Base-by-base conservation (phyloP, 1,284 basidiomycete species). In the Naganishia cerealis region DNA sequence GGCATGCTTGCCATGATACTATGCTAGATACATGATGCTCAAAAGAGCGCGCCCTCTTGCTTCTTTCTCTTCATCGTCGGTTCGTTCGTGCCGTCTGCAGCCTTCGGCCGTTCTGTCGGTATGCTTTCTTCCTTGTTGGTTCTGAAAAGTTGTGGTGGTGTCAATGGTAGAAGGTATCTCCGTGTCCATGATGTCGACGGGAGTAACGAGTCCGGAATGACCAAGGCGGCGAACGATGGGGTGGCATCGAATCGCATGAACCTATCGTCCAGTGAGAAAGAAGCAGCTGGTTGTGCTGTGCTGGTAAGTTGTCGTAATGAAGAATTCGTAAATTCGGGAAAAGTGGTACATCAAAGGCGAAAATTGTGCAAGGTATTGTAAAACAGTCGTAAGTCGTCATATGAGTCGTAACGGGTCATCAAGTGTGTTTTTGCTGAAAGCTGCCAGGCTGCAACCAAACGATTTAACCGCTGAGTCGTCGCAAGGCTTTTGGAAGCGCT, bases 1-100 rank as follows among this genome's bases (percentile, higher is more conserved):
- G 36, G 39, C 46, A 24, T 21, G n/a, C 21, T 50, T 24, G 46
- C 46, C 46, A 50, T 50, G n/a, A 21, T 48, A 53, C 50, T 54
- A 63, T 63, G 61, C 61, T 63, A 40, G 61, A 63, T 63, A 63
- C 61, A 63, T 39, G 61, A 40, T 63, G 38, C 48, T 63, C 52
- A 24, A 10, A 10, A 21, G 24, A 9, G 24, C 1, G 38, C 38
- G 10, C 26, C 15, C 39, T 21, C 48, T 39, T 15, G 0, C 38
- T 56, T 39, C 16, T 57, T 40, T 36, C n/a, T 21, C 16, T 53
- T 48, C 50, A 15, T 33, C 61, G 13, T 29, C 39, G 38, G 15
- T 29, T 15, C 7, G 24, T 21, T 13, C 58, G 16, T 46, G 8
- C 50, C n/a, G 4, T 36, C 29, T 38, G 38, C 21, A 21, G n/a